phyloP scores from a whole-genome alignment of 768 basidiomycete species.

The Auricularia heimuer region DNA sequence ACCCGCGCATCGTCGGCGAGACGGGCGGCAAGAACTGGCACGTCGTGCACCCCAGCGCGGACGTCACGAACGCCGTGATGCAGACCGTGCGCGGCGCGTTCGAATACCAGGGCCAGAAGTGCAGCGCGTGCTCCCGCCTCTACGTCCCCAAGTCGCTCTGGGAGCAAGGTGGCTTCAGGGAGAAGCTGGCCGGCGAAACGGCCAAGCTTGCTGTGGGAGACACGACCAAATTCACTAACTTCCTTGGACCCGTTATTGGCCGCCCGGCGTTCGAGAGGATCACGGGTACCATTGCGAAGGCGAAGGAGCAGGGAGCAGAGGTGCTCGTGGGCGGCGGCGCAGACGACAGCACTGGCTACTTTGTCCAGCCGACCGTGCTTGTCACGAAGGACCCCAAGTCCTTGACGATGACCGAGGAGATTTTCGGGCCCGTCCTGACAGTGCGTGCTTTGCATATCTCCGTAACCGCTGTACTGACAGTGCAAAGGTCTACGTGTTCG shows the following conservation, averaged over 20 bases:
- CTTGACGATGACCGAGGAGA: constrained; percentile 87
- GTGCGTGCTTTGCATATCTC: constrained; percentile 29
- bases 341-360: constrained; percentile 89
- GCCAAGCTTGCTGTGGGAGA: constrained; percentile 80
- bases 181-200: constrained; percentile 61
- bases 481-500: constrained; percentile 70
- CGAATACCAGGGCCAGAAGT: constrained; percentile 98
- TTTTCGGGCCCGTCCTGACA: constrained; percentile 94
- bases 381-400: constrained; percentile 82
- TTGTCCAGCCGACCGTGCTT: constrained; percentile 89
- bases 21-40: constrained; percentile 99
- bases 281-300: constrained; percentile 70
- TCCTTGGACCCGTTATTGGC: constrained; percentile 94
- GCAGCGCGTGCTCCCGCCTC: constrained; percentile 83
- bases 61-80: constrained; percentile 79
- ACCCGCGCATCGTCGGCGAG: constrained; percentile 95
- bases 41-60: constrained; percentile 78
- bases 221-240: constrained; percentile 67
- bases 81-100: constrained; percentile 85
- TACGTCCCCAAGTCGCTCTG: constrained; percentile 87
- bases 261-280: constrained; percentile 86
- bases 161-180: constrained; percentile 71
- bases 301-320: constrained; percentile 83
- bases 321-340: constrained; percentile 76
- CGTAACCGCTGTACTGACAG: background rate